These are phyloP conservation scores for Arctium minus DNA, from an alignment of 129 eudicot genomes.

Conservation along the genomic window DNA sequence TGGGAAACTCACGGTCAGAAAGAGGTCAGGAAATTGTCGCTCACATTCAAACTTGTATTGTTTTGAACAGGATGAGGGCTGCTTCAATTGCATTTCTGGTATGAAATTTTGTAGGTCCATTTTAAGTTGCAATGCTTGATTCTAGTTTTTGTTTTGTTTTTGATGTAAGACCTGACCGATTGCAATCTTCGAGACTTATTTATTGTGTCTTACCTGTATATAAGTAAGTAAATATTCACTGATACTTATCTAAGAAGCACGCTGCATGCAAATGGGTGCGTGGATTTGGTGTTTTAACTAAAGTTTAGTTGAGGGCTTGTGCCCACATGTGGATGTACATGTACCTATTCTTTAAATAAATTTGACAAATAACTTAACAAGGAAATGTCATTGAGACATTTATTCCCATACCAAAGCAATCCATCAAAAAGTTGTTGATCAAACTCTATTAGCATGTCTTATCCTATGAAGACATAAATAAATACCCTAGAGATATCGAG, in stretches of 20 bases:
- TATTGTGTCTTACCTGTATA: neutral
- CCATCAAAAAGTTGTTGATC: neutral
- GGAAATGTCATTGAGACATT: neutral
- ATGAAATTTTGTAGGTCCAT: neutral
- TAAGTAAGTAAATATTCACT: neutral
- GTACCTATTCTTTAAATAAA: neutral
- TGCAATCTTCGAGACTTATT: neutral
- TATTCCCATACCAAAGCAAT: slow-evolving; percentile 2
- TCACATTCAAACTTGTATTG: slow-evolving; percentile 62
- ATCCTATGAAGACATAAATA: neutral
- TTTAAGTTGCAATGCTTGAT: neutral
- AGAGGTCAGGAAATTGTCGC: slow-evolving; percentile 43
- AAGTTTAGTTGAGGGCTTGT: neutral
- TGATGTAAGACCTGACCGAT: neutral
- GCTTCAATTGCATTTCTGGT: slow-evolving; percentile 68
- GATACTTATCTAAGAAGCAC: neutral
- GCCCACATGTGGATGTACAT: neutral
- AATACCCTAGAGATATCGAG: neutral
- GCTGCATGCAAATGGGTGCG: neutral
- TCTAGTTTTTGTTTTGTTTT: neutral
- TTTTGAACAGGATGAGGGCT: slow-evolving; percentile 56
- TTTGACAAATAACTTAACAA: neutral
- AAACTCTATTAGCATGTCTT: neutral
- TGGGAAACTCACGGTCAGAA: slow-evolving; percentile 43
- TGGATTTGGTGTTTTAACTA: slow-evolving; percentile 3